These are phyloP conservation scores for Catharanthus roseus DNA, from an alignment of 257 asterid genomes.

Conservation along the genomic window DNA sequence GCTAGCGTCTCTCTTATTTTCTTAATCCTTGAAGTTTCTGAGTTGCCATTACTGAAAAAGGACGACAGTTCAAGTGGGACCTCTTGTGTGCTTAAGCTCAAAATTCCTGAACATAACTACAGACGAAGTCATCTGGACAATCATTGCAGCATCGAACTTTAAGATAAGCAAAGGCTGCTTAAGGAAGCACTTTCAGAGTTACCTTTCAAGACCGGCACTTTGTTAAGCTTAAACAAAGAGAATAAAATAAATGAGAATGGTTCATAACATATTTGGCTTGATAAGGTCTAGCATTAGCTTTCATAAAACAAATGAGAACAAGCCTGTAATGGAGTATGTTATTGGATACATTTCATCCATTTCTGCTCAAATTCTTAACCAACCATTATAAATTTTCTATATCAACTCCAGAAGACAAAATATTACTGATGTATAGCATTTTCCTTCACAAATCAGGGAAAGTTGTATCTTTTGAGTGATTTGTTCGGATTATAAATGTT, in stretches of 20 bases:
- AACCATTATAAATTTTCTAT: neutral
- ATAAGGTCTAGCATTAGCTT: neutral
- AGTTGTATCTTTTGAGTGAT: neutral
- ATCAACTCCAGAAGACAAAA: neutral
- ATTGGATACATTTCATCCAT: neutral
- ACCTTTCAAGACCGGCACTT: neutral
- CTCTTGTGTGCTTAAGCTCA: neutral
- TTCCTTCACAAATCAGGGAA: constrained; percentile 3
- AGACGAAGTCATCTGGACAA: neutral
- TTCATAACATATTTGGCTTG: neutral
- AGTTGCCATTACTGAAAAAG: neutral
- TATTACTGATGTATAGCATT: neutral
- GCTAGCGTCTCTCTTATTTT: neutral
- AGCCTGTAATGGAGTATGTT: neutral
- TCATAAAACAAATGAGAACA: neutral
- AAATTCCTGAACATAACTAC: neutral
- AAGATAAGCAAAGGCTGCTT: neutral
- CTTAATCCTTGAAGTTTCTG: neutral
- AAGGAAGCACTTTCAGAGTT: neutral
- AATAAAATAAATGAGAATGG: neutral
- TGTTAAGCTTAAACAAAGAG: neutral
- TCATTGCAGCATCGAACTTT: neutral
- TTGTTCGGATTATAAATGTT: neutral
- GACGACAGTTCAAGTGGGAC: neutral
- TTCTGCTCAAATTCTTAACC: neutral